Evolutionary conservation across 192 early-diverging fungal genomes (phyloP).

Genomic region (Geosiphon pyriformis): DNA sequence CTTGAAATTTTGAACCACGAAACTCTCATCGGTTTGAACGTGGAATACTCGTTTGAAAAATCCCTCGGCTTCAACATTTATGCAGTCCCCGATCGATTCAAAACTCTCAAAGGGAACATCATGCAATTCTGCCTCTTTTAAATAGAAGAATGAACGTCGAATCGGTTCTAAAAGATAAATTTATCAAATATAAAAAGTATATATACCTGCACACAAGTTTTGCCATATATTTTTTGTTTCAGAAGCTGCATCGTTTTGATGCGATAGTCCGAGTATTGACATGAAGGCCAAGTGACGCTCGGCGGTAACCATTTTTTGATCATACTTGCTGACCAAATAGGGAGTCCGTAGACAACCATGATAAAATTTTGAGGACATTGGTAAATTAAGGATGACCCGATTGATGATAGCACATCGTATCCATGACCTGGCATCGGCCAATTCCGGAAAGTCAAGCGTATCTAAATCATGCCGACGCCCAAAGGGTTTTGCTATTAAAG

Average conservation of each 20-base stretch:
- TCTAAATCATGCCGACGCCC: constrained; percentile 35
- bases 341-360: constrained; percentile 32
- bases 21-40: constrained; percentile 33
- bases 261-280: constrained; percentile 20
- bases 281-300: constrained; percentile 27
- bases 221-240: neutral
- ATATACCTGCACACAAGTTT: neutral
- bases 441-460: constrained; percentile 36
- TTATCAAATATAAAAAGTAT: neutral
- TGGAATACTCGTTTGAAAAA: constrained; percentile 55
- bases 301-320: constrained; percentile 21
- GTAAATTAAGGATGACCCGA: constrained; percentile 23
- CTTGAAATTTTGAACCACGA: constrained; percentile 55
- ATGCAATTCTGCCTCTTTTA: constrained; percentile 25
- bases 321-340: constrained; percentile 26
- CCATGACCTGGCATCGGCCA: constrained; percentile 32
- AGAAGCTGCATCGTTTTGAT: neutral
- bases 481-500: constrained; percentile 38
- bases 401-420: constrained; percentile 30
- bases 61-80: constrained; percentile 47
- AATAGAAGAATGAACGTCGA: neutral
- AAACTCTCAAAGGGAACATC: constrained; percentile 33
- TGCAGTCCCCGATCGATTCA: constrained; percentile 27
- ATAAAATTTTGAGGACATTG: constrained; percentile 31
- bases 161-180: neutral